Evolutionary conservation across 768 basidiomycete genomes (phyloP).

Genomic region (Termitomyces sp.): DNA sequence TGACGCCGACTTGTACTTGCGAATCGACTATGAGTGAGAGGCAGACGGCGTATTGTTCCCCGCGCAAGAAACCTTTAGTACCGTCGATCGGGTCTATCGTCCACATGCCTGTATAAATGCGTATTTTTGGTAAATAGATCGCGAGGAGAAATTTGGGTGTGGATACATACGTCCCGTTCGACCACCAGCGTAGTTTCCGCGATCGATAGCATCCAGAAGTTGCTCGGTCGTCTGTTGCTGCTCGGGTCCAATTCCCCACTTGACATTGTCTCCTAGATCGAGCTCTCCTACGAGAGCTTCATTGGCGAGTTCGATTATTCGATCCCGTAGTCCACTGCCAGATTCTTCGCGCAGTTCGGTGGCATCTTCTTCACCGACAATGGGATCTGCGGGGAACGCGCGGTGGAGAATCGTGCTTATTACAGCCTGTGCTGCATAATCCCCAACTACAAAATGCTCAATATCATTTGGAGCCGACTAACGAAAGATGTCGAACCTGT

Average conservation of each 20-base stretch:
- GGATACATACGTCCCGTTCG: constrained; percentile 59
- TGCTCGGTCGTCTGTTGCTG: constrained; percentile 48
- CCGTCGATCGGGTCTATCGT: constrained; percentile 90
- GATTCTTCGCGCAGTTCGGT: constrained; percentile 60
- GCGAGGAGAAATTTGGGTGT: neutral
- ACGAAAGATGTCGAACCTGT: constrained; percentile 51
- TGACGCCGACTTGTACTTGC: constrained; percentile 76
- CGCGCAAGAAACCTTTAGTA: constrained; percentile 89
- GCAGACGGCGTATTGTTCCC: constrained; percentile 92
- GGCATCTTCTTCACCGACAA: constrained; percentile 96
- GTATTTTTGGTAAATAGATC: neutral
- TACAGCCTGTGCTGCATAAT: constrained; percentile 91
- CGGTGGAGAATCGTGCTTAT: constrained; percentile 74
- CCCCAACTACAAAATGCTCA: constrained; percentile 60
- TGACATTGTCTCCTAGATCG: constrained; percentile 49
- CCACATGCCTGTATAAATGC: constrained; percentile 66
- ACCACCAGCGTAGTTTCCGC: constrained; percentile 75
- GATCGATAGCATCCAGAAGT: constrained; percentile 84
- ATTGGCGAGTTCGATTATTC: constrained; percentile 81
- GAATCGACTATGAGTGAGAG: constrained; percentile 80
- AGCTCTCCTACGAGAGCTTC: constrained; percentile 64
- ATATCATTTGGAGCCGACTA: neutral
- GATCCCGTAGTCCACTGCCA: constrained; percentile 42
- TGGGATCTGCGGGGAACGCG: constrained; percentile 81
- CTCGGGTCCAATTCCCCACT: constrained; percentile 73